Evolutionary conservation across 345 rosid genomes (phyloP).

Genomic region (Salix viminalis): DNA sequence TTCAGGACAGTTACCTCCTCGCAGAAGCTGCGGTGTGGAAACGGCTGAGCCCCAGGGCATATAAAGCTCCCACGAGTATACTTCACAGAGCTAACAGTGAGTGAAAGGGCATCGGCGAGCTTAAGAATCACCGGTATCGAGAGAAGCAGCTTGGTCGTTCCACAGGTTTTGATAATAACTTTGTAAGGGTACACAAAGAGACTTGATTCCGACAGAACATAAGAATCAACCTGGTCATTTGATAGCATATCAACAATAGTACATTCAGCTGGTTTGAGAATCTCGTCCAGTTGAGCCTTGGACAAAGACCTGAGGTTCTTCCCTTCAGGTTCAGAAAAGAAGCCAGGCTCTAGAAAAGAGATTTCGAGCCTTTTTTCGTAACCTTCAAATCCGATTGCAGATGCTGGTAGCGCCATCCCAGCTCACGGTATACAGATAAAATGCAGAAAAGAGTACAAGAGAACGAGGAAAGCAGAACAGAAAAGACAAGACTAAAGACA

Average conservation of each 20-base stretch:
- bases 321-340: conserved; percentile 58
- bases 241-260: conserved; percentile 66
- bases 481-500: background rate
- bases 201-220: conserved; percentile 82
- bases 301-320: conserved; percentile 58
- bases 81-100: conserved; percentile 44
- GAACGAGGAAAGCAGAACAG: conserved; percentile 37
- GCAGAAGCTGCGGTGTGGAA: conserved; percentile 64
- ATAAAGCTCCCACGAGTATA: conserved; percentile 75
- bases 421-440: conserved; percentile 21
- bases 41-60: conserved; percentile 61
- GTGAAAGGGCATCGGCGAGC: conserved; percentile 50
- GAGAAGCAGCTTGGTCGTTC: conserved; percentile 71
- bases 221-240: conserved; percentile 57
- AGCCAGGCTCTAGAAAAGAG: conserved; percentile 51
- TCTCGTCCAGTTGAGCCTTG: conserved; percentile 59
- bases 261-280: conserved; percentile 68
- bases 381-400: conserved; percentile 92
- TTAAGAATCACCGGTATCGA: conserved; percentile 60
- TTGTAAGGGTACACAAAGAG: conserved; percentile 74
- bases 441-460: conserved; percentile 33
- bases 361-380: conserved; percentile 84
- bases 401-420: conserved; percentile 44
- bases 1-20: conserved; percentile 80
- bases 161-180: conserved; percentile 83